Percentiles rank a stretch among this genome's conserved stretches.
Conservation (phyloP, 2,329 filamentous ascomycete species). For the Aspergillus caelatus region DNA sequence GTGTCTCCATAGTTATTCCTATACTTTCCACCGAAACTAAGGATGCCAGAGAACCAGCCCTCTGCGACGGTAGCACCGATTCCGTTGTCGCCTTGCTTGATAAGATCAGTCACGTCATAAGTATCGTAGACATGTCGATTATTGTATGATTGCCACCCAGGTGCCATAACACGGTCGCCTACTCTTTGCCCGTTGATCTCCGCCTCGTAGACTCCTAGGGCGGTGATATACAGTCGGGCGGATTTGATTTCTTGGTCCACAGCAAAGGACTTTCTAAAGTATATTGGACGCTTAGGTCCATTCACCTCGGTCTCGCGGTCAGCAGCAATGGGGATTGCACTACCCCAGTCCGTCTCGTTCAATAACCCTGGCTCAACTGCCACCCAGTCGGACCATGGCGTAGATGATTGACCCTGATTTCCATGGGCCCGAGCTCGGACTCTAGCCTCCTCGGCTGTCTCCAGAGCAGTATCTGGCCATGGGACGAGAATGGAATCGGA, state of each 20-base stretch:
- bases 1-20: constrained; percentile 25
- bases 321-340: constrained; percentile 24
- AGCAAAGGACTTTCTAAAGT: constrained; percentile 38
- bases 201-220: constrained; percentile 50
- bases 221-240: constrained; percentile 50
- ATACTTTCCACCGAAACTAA: constrained; percentile 25
- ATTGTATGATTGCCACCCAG: constrained; percentile 55
- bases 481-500: constrained; percentile 26
- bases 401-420: constrained; percentile 9
- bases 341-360: constrained; percentile 32
- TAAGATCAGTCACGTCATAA: constrained; percentile 51
- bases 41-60: constrained; percentile 50
- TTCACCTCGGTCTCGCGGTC: constrained; percentile 24
- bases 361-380: constrained; percentile 39
- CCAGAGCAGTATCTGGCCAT: constrained; percentile 22
- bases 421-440: constrained; percentile 15
- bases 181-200: constrained; percentile 52
- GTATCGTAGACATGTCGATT: constrained; percentile 55
- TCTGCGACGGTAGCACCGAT: constrained; percentile 49
- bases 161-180: constrained; percentile 47
- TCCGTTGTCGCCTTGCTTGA: constrained; percentile 42
- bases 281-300: constrained; percentile 29
- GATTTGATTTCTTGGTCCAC: constrained; percentile 16
- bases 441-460: constrained; percentile 18
- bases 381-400: constrained; percentile 34